Base-by-base conservation (phyloP, 164 flowering plant genomes). In the Brasenia schreberi region DNA sequence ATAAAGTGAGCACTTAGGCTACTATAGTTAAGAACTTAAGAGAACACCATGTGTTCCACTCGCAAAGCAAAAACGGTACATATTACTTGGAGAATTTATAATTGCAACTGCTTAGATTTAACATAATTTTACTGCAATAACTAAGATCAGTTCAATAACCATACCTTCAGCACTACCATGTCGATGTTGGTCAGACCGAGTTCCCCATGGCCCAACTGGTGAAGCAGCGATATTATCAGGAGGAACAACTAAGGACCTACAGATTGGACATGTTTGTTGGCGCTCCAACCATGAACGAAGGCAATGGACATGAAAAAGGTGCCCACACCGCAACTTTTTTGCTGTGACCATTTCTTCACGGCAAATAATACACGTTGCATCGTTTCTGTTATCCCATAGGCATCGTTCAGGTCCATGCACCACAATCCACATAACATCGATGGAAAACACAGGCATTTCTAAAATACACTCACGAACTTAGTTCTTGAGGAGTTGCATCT, bases 301-400 rank as follows among this genome's bases (percentile, higher is more conserved):
- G 74, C 99, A 95, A 68, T 92, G 96, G 59, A 92, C 94, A 78
- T 95, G 99, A 71, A 95, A 95, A 72, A 92, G 84, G 79, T 95
- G 99, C 42, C 99, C 97, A 77, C 99, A 95, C 6, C 81, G 66
- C 66, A 95, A 81, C 74, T 87, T 95, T 74, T 95, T 95, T 39
- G 99, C 99, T 6, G 86, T 85, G 7, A 84, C 85, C 99, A 95
- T 95, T 85, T 95, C 99, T 81, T 95, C 99, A 53, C 97, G 97
- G 69, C 99, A 95, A 72, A 95, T 95, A 67, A 95, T 95, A 82
- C 99, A 95, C 64, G 97, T 95, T 52, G 96, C 92, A 74, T 95
- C 99, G 79, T 87, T 85, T 80, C 97, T 95, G 89, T 75, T 75
- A 17, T 68, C 39, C 62, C 72, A 76, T 45, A 4, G 63, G 42